Percentiles rank a stretch among this genome's conserved stretches.
phyloP scores from a whole-genome alignment of 129 eudicot genomes.

The Daucus carota region DNA sequence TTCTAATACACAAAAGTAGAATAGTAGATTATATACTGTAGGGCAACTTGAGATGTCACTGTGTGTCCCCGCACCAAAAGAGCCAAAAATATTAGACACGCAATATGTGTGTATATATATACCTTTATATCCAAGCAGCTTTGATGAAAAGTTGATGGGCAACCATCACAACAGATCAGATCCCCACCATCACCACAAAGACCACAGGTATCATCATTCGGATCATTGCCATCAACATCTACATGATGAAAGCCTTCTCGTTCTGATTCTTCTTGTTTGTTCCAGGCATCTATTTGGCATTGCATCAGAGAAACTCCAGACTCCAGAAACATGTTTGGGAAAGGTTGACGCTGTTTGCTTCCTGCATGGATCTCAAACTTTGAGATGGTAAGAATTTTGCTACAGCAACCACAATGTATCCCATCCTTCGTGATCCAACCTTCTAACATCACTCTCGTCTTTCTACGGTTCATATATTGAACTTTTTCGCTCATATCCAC shows the following conservation, averaged over 20 bases:
- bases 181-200: constrained; percentile 92
- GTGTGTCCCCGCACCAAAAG: neutral
- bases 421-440: constrained; percentile 96
- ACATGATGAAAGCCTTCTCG: constrained; percentile 48
- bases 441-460: constrained; percentile 74
- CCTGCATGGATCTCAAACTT: constrained; percentile 98
- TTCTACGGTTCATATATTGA: constrained; percentile 71
- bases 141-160: constrained; percentile 92
- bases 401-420: constrained; percentile 89
- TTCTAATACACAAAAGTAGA: neutral
- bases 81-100: neutral
- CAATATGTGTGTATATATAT: neutral
- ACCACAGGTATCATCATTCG: constrained; percentile 88
- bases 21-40: neutral
- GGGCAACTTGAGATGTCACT: neutral
- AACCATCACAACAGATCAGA: constrained; percentile 90
- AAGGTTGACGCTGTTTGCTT: constrained; percentile 76
- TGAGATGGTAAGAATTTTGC: constrained; percentile 64
- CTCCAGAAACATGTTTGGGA: constrained; percentile 51
- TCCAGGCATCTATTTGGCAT: constrained; percentile 92
- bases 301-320: constrained; percentile 70
- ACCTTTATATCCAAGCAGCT: constrained; percentile 81
- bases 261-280: constrained; percentile 57
- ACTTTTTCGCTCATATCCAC: constrained; percentile 66
- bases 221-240: constrained; percentile 70